These are phyloP conservation scores for Fusarium pseudoanthophilum DNA, from an alignment of 2,329 filamentous ascomycete genomes.

Conservation along the genomic window DNA sequence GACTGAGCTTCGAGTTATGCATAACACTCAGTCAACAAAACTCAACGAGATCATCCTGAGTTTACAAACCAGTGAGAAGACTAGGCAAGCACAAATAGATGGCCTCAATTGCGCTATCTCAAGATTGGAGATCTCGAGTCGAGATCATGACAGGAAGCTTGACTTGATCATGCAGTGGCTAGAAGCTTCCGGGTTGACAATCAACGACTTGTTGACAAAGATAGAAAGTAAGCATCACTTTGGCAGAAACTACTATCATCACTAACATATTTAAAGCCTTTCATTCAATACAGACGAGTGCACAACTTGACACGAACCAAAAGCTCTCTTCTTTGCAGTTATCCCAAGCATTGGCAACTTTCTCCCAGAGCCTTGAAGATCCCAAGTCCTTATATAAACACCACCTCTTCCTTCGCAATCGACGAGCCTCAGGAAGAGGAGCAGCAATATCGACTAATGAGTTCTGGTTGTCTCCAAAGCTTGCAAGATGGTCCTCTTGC, in stretches of 20 bases:
- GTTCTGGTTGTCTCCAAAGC: constrained; percentile 13
- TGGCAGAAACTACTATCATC: too few species aligned
- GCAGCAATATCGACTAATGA: neutral
- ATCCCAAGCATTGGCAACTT: neutral
- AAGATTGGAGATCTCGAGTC: neutral
- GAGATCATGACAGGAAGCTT: neutral
- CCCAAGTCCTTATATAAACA: neutral
- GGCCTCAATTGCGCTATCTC: neutral
- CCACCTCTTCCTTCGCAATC: neutral
- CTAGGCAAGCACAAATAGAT: neutral
- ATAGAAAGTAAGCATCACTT: neutral
- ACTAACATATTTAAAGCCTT: neutral
- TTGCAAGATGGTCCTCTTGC: neutral
- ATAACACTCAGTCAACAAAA: neutral
- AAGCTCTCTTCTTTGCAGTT: constrained; percentile 3
- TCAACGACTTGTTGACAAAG: neutral
- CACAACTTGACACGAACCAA: constrained; percentile 5
- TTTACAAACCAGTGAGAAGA: neutral
- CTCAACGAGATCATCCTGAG: neutral
- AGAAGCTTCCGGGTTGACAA: neutral
- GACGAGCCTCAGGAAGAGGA: neutral
- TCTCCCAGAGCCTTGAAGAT: neutral
- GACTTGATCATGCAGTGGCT: neutral
- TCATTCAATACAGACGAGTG: constrained; percentile 4
- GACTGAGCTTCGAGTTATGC: constrained; percentile 9